These are phyloP conservation scores for Dothideomycetes sp. DNA, from an alignment of 2,329 filamentous ascomycete genomes.

Conservation along the genomic window DNA sequence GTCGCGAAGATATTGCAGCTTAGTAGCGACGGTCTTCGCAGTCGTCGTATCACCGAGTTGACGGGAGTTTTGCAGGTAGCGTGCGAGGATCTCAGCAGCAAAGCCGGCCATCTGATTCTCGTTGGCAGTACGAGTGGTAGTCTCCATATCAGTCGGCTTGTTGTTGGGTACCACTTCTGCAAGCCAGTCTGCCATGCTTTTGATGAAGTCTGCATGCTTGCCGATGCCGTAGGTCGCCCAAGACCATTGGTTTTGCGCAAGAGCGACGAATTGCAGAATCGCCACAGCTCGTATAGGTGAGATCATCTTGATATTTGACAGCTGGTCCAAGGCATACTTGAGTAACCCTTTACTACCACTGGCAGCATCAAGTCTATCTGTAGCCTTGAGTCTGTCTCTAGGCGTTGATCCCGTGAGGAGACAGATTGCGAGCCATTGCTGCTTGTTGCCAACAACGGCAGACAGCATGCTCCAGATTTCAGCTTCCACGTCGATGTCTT, in stretches of 20 bases:
- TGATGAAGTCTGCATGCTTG: slow-evolving; percentile 64
- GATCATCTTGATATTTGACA: slow-evolving; percentile 55
- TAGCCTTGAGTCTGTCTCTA: slow-evolving; percentile 58
- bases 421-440: slow-evolving; percentile 94
- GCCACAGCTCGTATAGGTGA: slow-evolving; percentile 59
- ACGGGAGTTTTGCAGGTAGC: slow-evolving; percentile 80
- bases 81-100: slow-evolving; percentile 77
- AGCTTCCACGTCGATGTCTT: slow-evolving; percentile 54
- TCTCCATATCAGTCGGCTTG: slow-evolving; percentile 19
- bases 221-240: slow-evolving; percentile 80
- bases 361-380: slow-evolving; percentile 37
- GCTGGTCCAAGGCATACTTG: slow-evolving; percentile 59
- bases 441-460: slow-evolving; percentile 74
- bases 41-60: slow-evolving; percentile 62
- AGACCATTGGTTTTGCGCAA: slow-evolving; percentile 89
- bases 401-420: slow-evolving; percentile 82
- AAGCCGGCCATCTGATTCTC: slow-evolving; percentile 60
- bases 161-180: slow-evolving; percentile 45
- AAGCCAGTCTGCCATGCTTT: slow-evolving; percentile 62
- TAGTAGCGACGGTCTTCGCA: slow-evolving; percentile 61
- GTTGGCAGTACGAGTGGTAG: slow-evolving; percentile 23
- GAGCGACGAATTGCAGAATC: slow-evolving; percentile 77
- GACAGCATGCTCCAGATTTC: slow-evolving; percentile 80
- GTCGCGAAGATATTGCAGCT: slow-evolving; percentile 70
- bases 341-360: slow-evolving; percentile 57